Base-by-base conservation (phyloP, 306 rosid species). In the Oxytropis ochrocephala region DNA sequence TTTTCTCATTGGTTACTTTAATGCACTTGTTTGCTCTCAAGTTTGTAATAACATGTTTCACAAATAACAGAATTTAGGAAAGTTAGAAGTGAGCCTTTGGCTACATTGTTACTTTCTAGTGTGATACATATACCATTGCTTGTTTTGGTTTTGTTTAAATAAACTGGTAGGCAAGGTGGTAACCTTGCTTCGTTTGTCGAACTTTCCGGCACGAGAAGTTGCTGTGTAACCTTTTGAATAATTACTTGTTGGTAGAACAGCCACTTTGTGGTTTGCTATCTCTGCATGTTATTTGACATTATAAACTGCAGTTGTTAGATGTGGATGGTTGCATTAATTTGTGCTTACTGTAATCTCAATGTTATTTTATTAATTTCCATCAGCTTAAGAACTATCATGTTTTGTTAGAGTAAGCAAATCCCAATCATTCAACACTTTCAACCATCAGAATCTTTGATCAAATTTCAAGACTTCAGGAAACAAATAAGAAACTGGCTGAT, bases 1-100 rank as follows among this genome's bases (percentile, higher is more conserved):
- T 69, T 79, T 69, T 67, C 78, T 62, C 90, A 82, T 36, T 93
- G 98, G 96, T 86, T 94, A 8, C 97, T 90, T 54, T 93, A 72
- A 80, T 73, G 77, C 33, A 8, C 49, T 59, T 6, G 24, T 35
- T 49, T 61, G 33, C 3, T 55, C 14, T 73, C 74, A 32, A 55
- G 70, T 71, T 52, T 64, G 57, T 62, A 79, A 48, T 44, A n/a
- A n/a, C n/a, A n/a, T n/a, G n/a, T n/a, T 48, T 14, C 55, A n/a
- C 39, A 36, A 80, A 51, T 21, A 48, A 35, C 17, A 50, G 47
- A 33, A 9, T 51, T 64, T 58, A 10, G 10, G 62, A 42, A 55
- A 64, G 5, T 70, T 43, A 30, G 72, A 33, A 9, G 59, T 49
- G 50, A 57, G 54, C 69, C 33, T 54, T 17, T 11, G 42, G 12